phyloP scores from a whole-genome alignment of 768 basidiomycete genomes.

The Trametes maxima region DNA sequence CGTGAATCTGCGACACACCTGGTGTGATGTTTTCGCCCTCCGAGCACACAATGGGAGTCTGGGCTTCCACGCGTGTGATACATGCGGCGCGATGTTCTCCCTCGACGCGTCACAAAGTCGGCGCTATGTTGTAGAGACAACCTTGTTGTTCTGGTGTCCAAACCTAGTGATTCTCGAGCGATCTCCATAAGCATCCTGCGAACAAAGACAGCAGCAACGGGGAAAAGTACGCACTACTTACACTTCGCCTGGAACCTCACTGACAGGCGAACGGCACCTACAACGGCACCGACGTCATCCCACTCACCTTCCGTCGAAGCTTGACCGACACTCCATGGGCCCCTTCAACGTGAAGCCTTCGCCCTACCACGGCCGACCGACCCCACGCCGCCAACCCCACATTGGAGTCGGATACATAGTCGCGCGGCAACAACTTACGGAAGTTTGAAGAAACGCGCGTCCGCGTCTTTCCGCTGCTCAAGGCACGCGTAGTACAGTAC shows the following conservation, averaged over 20 bases:
- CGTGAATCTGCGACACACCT: not conserved
- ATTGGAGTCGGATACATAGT: not conserved
- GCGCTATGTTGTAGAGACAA: no score
- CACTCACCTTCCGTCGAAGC: no score
- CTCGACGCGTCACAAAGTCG: no score
- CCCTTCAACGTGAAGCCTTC: not conserved
- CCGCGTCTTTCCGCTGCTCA: no score
- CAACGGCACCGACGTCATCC: conserved; percentile 7
- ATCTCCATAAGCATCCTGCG: no score
- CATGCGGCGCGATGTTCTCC: no score
- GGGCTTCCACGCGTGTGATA: not conserved
- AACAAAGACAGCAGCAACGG: not conserved
- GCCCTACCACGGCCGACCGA: not conserved
- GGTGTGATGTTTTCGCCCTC: not conserved
- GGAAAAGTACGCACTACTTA: not conserved
- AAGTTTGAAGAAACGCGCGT: no score
- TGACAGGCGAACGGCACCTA: not conserved
- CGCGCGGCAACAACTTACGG: not conserved
- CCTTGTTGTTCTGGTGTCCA: no score
- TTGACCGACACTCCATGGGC: not conserved
- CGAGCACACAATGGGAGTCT: not conserved
- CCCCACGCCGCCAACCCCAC: not conserved
- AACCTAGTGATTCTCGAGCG: no score
- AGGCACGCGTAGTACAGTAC: no score
- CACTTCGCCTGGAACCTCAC: not conserved